phyloP scores from a whole-genome alignment of 768 basidiomycete genomes.

The Podaxis sp. region DNA sequence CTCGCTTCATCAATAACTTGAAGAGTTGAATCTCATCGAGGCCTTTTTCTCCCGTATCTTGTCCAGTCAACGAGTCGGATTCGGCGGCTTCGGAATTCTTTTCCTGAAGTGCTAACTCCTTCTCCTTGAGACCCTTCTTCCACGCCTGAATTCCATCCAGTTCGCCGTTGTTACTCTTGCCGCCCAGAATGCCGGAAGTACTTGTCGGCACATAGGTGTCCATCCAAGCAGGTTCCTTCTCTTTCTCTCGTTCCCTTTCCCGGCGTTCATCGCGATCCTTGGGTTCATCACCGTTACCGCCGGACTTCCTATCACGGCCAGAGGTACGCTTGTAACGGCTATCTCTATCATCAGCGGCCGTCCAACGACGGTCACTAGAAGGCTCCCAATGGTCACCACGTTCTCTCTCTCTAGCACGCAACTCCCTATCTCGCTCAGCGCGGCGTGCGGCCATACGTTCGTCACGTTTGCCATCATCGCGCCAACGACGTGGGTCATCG shows the following conservation, averaged over 20 bases:
- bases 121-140: constrained; percentile 83
- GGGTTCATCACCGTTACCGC: constrained; percentile 35
- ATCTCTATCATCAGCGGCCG: constrained; percentile 67
- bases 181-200: constrained; percentile 63
- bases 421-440: constrained; percentile 52
- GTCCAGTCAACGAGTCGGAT: constrained; percentile 6
- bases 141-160: constrained; percentile 85
- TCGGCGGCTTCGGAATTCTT: constrained; percentile 28
- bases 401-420: constrained; percentile 40
- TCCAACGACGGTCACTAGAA: constrained; percentile 56
- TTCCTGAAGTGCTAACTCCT: constrained; percentile 51
- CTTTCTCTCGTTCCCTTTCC: constrained; percentile 63
- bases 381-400: constrained; percentile 48
- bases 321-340: constrained; percentile 55
- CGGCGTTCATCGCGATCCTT: constrained; percentile 49
- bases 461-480: constrained; percentile 81
- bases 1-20: constrained; percentile 80
- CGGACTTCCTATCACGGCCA: constrained; percentile 58
- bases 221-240: constrained; percentile 94
- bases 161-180: constrained; percentile 59
- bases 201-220: constrained; percentile 76
- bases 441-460: constrained; percentile 69
- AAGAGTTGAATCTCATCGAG: constrained; percentile 85
- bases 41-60: constrained; percentile 14
- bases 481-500: constrained; percentile 75